Evolutionary conservation across 2,329 filamentous ascomycete genomes (phyloP).

Genomic region (Aureobasidium sp.): DNA sequence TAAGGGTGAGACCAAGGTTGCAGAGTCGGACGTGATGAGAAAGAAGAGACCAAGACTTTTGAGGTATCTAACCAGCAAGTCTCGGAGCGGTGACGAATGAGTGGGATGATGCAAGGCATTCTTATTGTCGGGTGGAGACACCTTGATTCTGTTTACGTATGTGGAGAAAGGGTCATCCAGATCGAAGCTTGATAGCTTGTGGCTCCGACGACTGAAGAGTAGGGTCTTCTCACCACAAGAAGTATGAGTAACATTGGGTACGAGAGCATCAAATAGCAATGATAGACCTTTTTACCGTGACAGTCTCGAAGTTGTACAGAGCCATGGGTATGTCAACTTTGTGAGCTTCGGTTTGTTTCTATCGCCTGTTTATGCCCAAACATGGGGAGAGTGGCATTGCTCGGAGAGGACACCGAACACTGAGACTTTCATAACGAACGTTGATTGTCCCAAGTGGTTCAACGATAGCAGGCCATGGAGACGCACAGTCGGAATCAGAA

Average conservation of each 20-base stretch:
- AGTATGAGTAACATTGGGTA: neutral
- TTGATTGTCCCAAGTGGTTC: neutral
- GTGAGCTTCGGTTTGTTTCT: neutral
- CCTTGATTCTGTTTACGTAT: slow-evolving; percentile 10
- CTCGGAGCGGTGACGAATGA: slow-evolving; percentile 9
- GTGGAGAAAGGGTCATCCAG: slow-evolving; percentile 6
- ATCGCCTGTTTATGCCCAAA: slow-evolving; percentile 7
- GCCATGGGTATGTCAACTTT: neutral
- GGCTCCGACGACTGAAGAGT: neutral
- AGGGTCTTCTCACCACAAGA: neutral
- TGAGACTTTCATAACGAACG: neutral
- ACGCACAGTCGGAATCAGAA: neutral
- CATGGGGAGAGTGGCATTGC: neutral
- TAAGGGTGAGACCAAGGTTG: slow-evolving; percentile 24
- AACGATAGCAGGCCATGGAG: neutral
- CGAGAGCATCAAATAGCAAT: neutral
- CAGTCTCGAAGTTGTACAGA: neutral
- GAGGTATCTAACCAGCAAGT: slow-evolving; percentile 12
- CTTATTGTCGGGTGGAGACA: slow-evolving; percentile 6
- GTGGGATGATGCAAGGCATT: slow-evolving; percentile 4
- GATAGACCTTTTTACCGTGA: neutral
- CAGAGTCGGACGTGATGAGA: slow-evolving; percentile 27
- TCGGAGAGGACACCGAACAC: neutral
- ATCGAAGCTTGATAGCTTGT: neutral
- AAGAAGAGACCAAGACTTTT: slow-evolving; percentile 27